phyloP scores from a whole-genome alignment of 768 basidiomycete genomes.

The Dictyophora rubrovolvata region DNA sequence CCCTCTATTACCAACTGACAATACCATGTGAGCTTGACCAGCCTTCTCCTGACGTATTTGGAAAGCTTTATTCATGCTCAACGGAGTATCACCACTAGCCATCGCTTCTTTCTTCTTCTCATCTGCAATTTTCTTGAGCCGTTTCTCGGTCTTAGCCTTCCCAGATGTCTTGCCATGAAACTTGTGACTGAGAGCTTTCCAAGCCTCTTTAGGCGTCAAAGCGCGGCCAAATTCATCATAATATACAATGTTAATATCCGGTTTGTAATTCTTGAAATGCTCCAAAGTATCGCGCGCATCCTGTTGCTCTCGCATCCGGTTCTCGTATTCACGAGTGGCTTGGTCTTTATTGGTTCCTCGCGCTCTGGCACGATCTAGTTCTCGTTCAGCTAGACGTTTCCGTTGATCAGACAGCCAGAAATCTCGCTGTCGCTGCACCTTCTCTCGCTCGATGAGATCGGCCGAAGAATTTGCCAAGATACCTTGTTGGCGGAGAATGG shows the following conservation, averaged over 20 bases:
- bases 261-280: constrained; percentile 88
- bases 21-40: constrained; percentile 92
- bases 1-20: constrained; percentile 92
- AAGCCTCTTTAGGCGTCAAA: constrained; percentile 90
- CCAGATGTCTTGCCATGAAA: constrained; percentile 98
- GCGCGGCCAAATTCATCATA: constrained; percentile 90
- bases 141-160: constrained; percentile 94
- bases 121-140: constrained; percentile 93
- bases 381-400: constrained; percentile 62
- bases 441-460: constrained; percentile 69
- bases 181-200: constrained; percentile 95
- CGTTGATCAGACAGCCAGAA: constrained; percentile 86
- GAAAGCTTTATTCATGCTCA: constrained; percentile 93
- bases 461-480: constrained; percentile 54
- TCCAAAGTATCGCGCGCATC: constrained; percentile 78
- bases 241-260: constrained; percentile 92
- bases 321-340: constrained; percentile 89
- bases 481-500: constrained; percentile 87
- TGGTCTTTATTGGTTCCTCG: constrained; percentile 85
- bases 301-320: constrained; percentile 81
- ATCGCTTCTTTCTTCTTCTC: constrained; percentile 92
- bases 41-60: constrained; percentile 87
- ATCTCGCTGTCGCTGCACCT: constrained; percentile 74
- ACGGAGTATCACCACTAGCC: constrained; percentile 89
- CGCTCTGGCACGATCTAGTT: constrained; percentile 64